Evolutionary conservation across 2,329 filamentous ascomycete genomes (phyloP).

Genomic region (Aspergillus fijiensis): DNA sequence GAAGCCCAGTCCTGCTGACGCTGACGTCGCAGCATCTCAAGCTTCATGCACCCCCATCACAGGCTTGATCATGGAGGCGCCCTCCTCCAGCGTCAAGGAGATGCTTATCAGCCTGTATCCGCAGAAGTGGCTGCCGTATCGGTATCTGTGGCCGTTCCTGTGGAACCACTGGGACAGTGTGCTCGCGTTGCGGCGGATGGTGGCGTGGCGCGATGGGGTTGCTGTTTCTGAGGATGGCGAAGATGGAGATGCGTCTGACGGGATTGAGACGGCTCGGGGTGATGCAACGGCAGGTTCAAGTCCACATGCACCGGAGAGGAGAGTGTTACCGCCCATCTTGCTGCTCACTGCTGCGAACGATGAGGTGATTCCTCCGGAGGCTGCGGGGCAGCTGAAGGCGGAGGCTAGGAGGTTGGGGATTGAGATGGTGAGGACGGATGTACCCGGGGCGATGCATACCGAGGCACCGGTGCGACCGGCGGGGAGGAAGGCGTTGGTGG

Average conservation of each 20-base stretch:
- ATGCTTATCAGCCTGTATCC: conserved; percentile 75
- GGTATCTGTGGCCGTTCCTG: conserved; percentile 71
- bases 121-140: conserved; percentile 76
- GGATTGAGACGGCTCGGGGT: too few species aligned
- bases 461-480: conserved; percentile 47
- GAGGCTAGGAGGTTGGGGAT: conserved; percentile 38
- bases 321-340: conserved; percentile 32
- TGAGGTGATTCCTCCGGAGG: conserved; percentile 44
- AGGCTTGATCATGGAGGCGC: conserved; percentile 70
- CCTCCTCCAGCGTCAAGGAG: conserved; percentile 67
- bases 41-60: conserved; percentile 27
- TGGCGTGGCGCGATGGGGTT: conserved; percentile 20
- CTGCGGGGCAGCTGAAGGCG: conserved; percentile 35
- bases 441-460: conserved; percentile 52
- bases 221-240: too few species aligned
- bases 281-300: too few species aligned
- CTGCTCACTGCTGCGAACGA: conserved; percentile 45
- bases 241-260: too few species aligned
- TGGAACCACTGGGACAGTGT: conserved; percentile 58
- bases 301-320: too few species aligned
- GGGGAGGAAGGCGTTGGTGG: conserved; percentile 43
- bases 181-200: conserved; percentile 42
- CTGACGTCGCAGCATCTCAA: neutral
- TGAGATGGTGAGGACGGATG: conserved; percentile 37
- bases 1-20: too few species aligned